A percentile compares a stretch with the other conserved stretches of the same genome.
Evolutionary conservation across 495 filamentous ascomycete genomes (phyloP).

Genomic region (Hypoxylon subgilvum): DNA sequence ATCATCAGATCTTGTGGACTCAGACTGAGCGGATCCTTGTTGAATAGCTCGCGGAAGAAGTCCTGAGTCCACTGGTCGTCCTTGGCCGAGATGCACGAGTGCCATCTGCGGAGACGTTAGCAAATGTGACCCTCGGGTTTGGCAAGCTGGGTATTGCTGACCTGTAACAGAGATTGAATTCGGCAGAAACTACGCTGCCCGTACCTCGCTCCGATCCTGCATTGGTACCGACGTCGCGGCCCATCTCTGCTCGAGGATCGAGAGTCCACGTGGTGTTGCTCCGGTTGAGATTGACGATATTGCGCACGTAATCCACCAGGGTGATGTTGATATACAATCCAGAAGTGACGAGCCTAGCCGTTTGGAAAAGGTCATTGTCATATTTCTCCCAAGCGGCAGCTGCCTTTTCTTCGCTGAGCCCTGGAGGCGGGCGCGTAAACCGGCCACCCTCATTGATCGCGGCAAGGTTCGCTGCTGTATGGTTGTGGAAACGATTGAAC

Average conservation of each 20-base stretch:
- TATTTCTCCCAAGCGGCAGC: conserved; percentile 67
- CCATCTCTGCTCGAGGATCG: conserved; percentile 69
- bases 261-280: conserved; percentile 77
- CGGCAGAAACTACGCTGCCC: conserved; percentile 74
- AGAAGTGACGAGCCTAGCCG: conserved; percentile 73
- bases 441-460: conserved; percentile 73
- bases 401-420: conserved; percentile 54
- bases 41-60: conserved; percentile 68
- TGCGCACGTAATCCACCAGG: conserved; percentile 79
- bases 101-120: conserved; percentile 57
- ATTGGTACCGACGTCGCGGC: conserved; percentile 52
- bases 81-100: conserved; percentile 73
- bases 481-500: conserved; percentile 78
- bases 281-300: conserved; percentile 78
- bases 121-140: conserved; percentile 7
- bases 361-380: conserved; percentile 85
- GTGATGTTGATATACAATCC: conserved; percentile 83
- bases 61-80: conserved; percentile 78
- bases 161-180: conserved; percentile 64
- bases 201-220: conserved; percentile 60
- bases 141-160: conserved; percentile 1
- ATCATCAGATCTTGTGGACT: conserved; percentile 61
- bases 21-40: conserved; percentile 60
- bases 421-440: conserved; percentile 62
- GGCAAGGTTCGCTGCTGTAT: conserved; percentile 67